Evolutionary conservation across 2,329 filamentous ascomycete species (phyloP), one percentile per base, ranked within the genome.

Genomic region (Hypoxylon sp.): DNA sequence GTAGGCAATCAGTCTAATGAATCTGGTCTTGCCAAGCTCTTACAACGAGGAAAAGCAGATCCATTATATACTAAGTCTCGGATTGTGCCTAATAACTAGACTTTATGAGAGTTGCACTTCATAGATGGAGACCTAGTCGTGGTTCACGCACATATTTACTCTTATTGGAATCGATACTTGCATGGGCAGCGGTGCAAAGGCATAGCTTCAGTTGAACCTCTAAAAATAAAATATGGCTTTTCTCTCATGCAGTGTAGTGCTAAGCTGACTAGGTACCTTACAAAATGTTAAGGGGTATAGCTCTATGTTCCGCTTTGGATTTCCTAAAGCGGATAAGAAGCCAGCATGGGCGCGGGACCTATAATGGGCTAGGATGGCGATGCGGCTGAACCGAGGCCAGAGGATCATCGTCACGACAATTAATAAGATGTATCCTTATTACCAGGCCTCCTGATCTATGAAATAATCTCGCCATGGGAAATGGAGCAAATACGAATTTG

Each of bases 361-460:
- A 17, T 41, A 19, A 25, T 56, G 38, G 13, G 13, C 21, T 25
- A 52, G 19, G 28, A 41, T 61, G 41, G 21, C 41, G 43, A 4
- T 62, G 59, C 59, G 59, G 59, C 59, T 62, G 59, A 56, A 36
- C 1, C 23, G n/a, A 17, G 50, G 43, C 49, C 14, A 14, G 23
- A 41, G 14, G 23, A 13, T 14, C 10, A 38, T 52, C n/a, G 25
- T 25, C 10, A 19, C 25, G 41, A 25, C 21, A 21, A 52, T 52
- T 36, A 28, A 14, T 36, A 36, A 14, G 34, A n/a, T 21, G 28
- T 3, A 30, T 23, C 11, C 32, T 10, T 32, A 17, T 30, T 53
- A 23, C 14, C 23, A 23, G n/a, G 17, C 11, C 30, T 50, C 25
- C 14, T 28, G 5, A 17, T n/a, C n/a, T 4, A 50, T 32, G 5